phyloP scores from a whole-genome alignment of 257 asterid species.

The Fraxinus excelsior region DNA sequence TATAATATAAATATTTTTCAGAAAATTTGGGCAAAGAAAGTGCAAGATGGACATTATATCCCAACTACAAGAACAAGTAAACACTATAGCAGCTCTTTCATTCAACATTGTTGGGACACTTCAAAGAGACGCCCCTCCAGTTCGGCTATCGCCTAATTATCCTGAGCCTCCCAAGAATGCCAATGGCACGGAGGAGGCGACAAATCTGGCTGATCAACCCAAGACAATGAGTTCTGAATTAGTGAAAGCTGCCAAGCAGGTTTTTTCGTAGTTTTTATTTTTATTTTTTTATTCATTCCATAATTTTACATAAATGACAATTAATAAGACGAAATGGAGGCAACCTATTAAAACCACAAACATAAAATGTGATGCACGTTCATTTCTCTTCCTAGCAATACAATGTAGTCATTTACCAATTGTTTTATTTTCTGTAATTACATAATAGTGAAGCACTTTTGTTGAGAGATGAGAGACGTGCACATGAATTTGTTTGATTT shows the following conservation, averaged over 20 bases:
- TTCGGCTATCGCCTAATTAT: slow-evolving; percentile 76
- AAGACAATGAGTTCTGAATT: slow-evolving; percentile 74
- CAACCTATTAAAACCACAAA: background rate
- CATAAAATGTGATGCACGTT: no score
- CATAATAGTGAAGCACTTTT: background rate
- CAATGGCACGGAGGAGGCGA: slow-evolving; percentile 49
- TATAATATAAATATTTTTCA: background rate
- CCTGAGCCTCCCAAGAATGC: slow-evolving; percentile 74
- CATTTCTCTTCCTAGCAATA: background rate
- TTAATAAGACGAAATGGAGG: background rate
- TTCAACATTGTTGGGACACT: slow-evolving; percentile 83
- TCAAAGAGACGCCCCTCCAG: slow-evolving; percentile 92
- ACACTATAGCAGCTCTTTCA: slow-evolving; percentile 67
- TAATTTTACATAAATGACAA: background rate
- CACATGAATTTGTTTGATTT: slow-evolving; percentile 3
- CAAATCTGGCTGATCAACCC: slow-evolving; percentile 71
- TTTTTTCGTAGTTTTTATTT: slow-evolving; percentile 10
- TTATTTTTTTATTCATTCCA: background rate
- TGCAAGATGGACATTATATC: slow-evolving; percentile 75
- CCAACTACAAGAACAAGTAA: slow-evolving; percentile 82
- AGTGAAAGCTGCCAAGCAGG: slow-evolving; percentile 94
- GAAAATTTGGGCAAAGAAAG: background rate
- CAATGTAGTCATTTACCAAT: background rate
- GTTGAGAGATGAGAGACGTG: background rate
- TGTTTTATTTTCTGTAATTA: background rate